phyloP scores from a whole-genome alignment of 2,329 filamentous ascomycete species.

The Clarireedia sp. region DNA sequence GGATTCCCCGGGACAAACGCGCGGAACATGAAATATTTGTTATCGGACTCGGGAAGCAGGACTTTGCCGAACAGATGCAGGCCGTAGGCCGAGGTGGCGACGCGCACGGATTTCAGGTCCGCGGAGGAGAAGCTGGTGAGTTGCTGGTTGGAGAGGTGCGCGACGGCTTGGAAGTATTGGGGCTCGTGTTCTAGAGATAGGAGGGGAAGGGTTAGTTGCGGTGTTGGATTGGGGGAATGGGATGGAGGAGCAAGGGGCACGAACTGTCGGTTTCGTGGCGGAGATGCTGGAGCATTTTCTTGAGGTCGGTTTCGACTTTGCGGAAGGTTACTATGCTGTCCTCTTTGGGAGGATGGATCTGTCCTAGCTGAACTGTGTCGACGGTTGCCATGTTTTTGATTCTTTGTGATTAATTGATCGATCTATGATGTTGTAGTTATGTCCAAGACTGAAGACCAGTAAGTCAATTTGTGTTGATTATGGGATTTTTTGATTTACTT shows the following conservation, averaged over 20 bases:
- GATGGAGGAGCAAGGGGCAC: constrained; percentile 5
- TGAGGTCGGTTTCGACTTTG: constrained; percentile 43
- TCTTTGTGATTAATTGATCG: not conserved
- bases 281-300: constrained; percentile 41
- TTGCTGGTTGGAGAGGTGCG: constrained; percentile 22
- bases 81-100: constrained; percentile 40
- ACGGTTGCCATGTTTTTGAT: constrained; percentile 27
- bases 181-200: constrained; percentile 41
- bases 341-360: constrained; percentile 35
- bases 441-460: too few relatives aligned
- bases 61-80: constrained; percentile 43
- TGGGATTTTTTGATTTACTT: too few relatives aligned
- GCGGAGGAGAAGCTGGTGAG: constrained; percentile 28
- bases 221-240: not conserved
- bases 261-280: constrained; percentile 40
- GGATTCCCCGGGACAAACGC: constrained; percentile 38
- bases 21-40: constrained; percentile 41
- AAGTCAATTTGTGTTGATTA: too few relatives aligned
- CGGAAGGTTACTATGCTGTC: constrained; percentile 44
- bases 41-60: constrained; percentile 35
- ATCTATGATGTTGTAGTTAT: too few relatives aligned
- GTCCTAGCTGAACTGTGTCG: constrained; percentile 44
- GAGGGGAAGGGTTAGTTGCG: not conserved
- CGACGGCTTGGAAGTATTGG: constrained; percentile 45
- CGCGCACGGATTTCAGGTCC: constrained; percentile 38